These are phyloP conservation scores for Chlorociboria aeruginascens DNA, from an alignment of 495 filamentous ascomycete species.

Conservation along the genomic window DNA sequence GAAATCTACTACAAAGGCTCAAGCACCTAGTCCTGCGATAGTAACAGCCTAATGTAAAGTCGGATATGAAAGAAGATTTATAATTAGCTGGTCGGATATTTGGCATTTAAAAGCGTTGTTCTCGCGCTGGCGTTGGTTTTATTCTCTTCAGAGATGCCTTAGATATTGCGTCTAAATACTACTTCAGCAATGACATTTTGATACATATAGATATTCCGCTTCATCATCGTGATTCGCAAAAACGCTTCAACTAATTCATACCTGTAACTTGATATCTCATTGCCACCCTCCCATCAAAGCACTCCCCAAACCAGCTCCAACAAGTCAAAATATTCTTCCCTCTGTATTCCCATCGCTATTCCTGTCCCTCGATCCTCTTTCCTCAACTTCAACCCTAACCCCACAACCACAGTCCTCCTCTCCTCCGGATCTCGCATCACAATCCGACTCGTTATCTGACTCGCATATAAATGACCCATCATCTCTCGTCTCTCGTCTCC, in stretches of 20 bases:
- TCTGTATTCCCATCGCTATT: slow-evolving; percentile 34
- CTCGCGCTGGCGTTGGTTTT: no score
- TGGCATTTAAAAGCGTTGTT: no score
- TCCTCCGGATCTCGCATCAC: slow-evolving; percentile 61
- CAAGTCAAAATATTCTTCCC: slow-evolving; percentile 71
- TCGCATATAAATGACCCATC: slow-evolving; percentile 74
- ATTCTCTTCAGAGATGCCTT: no score
- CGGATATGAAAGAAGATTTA: background rate
- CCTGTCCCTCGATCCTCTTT: slow-evolving; percentile 24
- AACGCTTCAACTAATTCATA: no score
- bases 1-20: slow-evolving; percentile 12
- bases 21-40: slow-evolving; percentile 26
- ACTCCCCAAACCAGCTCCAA: slow-evolving; percentile 65
- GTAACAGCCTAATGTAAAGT: slow-evolving; percentile 14
- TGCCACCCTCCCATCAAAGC: slow-evolving; percentile 17
- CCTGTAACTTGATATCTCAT: no score
- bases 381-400: slow-evolving; percentile 48
- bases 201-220: no score
- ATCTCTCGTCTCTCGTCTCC: slow-evolving; percentile 69
- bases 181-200: no score
- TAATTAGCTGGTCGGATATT: no score
- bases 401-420: slow-evolving; percentile 66
- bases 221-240: no score
- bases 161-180: no score
- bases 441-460: slow-evolving; percentile 76